Base-by-base conservation (phyloP, 2,329 filamentous ascomycete genomes). In the Periconia macrospinosa region DNA sequence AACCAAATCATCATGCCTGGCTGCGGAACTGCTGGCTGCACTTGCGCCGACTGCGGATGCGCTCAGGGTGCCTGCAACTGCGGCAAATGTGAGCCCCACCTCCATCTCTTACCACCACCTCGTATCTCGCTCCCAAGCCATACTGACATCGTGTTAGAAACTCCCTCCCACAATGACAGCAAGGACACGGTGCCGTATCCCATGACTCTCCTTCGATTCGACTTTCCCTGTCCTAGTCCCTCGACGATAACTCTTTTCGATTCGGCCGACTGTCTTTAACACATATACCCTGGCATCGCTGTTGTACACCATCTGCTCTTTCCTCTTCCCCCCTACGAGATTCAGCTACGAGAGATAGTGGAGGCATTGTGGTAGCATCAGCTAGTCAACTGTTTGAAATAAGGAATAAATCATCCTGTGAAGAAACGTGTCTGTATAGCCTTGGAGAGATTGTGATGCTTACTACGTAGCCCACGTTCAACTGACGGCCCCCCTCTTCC, bases 41-140 rank as follows among this genome's bases (percentile, higher is more conserved):
- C 50, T 54, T 69, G 66, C 58, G 61, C 60, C 57, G 59, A 65
- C 54, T 69, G 66, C 58, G 57, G 58, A 51, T 69, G 66, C 56
- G 60, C 65, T 45, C 53, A 56, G 45, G 66, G 66, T 35, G 58
- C 63, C 49, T 69, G 66, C 64, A 62, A 61, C 58, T 69, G 66
- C 62, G 62, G 61, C 55, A 65, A 62, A 62, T 65, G 57, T 59
- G 20, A 37, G 57, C 47, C 6, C 19, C 9, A 35, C 23, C 13
- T 37, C 45, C 15, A 40, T 49, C 45, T 13, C 19, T 11, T 27
- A 19, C 41, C n/a, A n/a, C n/a, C n/a, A n/a, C n/a, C n/a, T n/a
- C n/a, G n/a, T n/a, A n/a, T n/a, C n/a, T 7, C 43, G 20, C 35
- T 27, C 27, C 20, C 42, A 9, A 27, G 13, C n/a, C 17, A 45